phyloP scores from a whole-genome alignment of 495 filamentous ascomycete species.

The Parathielavia hyrcaniae region DNA sequence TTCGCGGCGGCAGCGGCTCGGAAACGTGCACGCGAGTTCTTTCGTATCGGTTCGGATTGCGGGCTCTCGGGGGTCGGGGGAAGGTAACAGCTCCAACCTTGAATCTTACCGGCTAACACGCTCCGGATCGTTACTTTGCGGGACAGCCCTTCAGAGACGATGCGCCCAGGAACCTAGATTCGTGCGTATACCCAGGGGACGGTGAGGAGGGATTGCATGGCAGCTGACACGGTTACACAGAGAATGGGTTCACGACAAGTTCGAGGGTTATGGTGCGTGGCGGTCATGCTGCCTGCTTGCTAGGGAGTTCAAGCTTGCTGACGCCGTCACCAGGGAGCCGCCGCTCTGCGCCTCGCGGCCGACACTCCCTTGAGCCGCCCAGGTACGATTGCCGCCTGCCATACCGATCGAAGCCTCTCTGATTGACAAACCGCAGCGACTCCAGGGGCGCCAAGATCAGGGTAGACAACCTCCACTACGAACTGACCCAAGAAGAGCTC shows the following conservation, averaged over 20 bases:
- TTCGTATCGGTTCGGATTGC: slow-evolving; percentile 23
- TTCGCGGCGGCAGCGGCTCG: slow-evolving; percentile 18
- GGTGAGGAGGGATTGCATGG: neutral
- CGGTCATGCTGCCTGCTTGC: slow-evolving; percentile 26
- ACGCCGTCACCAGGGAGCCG: slow-evolving; percentile 31
- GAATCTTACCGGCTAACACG: slow-evolving; percentile 32
- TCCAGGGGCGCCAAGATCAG: slow-evolving; percentile 62
- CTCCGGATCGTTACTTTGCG: slow-evolving; percentile 25
- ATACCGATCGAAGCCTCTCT: neutral
- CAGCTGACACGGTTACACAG: slow-evolving; percentile 38
- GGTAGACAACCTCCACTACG: slow-evolving; percentile 91
- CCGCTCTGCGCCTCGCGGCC: slow-evolving; percentile 34
- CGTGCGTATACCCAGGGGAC: slow-evolving; percentile 35
- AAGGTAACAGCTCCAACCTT: slow-evolving; percentile 22
- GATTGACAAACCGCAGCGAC: slow-evolving; percentile 34
- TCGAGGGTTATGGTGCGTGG: slow-evolving; percentile 54
- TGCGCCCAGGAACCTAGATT: slow-evolving; percentile 44
- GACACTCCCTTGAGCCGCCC: slow-evolving; percentile 45
- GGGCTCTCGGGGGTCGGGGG: slow-evolving; percentile 24
- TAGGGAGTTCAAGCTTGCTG: slow-evolving; percentile 17
- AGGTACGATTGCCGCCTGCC: slow-evolving; percentile 38
- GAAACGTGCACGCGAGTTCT: slow-evolving; percentile 13
- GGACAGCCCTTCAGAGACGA: slow-evolving; percentile 48
- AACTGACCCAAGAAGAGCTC: slow-evolving; percentile 80
- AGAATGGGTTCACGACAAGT: slow-evolving; percentile 90